phyloP scores from a whole-genome alignment of 768 basidiomycete species.

The Gelatoporia subvermispora region DNA sequence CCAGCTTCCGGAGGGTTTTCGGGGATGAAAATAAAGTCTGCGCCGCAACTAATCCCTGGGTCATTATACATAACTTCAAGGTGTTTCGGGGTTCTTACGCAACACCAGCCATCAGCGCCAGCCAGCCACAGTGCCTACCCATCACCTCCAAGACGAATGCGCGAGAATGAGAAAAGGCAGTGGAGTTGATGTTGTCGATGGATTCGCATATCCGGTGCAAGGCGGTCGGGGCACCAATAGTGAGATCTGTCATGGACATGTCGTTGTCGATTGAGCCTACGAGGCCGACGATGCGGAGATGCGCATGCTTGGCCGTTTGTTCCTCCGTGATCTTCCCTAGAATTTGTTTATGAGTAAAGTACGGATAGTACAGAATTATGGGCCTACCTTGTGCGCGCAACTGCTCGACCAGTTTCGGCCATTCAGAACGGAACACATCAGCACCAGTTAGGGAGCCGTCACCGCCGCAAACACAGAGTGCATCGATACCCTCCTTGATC shows the following conservation, averaged over 20 bases:
- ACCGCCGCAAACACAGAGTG: constrained; percentile 94
- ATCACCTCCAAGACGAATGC: constrained; percentile 99
- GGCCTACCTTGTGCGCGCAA: constrained; percentile 57
- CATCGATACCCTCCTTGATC: constrained; percentile 95
- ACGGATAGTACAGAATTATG: neutral
- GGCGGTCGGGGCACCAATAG: constrained; percentile 94
- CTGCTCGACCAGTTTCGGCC: constrained; percentile 78
- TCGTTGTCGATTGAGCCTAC: constrained; percentile 99
- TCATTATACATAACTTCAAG: neutral
- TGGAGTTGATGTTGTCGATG: constrained; percentile 97
- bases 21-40: constrained; percentile 97
- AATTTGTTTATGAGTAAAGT: neutral
- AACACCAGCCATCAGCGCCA: constrained; percentile 89
- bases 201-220: constrained; percentile 96
- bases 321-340: constrained; percentile 70
- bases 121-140: constrained; percentile 99
- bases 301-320: constrained; percentile 65
- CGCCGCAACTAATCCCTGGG: constrained; percentile 59
- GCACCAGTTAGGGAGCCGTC: constrained; percentile 97
- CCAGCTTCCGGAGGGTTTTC: constrained; percentile 77
- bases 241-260: constrained; percentile 96
- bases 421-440: constrained; percentile 89
- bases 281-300: constrained; percentile 95
- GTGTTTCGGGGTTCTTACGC: constrained; percentile 42
- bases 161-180: constrained; percentile 91